Conservation (phyloP, 805 yeast species). For the Nadsonia fulvescens region DNA sequence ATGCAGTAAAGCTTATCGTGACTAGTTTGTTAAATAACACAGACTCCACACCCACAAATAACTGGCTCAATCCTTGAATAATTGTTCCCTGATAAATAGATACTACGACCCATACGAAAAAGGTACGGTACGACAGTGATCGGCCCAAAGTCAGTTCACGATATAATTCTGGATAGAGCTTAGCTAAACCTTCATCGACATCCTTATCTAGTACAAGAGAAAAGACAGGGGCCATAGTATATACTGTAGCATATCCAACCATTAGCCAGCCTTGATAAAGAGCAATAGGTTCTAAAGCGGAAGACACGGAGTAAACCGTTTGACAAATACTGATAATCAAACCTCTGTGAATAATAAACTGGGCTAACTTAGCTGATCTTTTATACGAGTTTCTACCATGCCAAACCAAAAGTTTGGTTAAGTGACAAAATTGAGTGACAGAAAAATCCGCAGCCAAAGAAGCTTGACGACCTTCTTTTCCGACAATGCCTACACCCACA, state of each 20-base stretch:
- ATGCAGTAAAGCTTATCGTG: slow-evolving; percentile 63
- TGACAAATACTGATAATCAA: slow-evolving; percentile 85
- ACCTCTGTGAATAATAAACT: slow-evolving; percentile 93
- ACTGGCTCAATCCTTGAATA: slow-evolving; percentile 69
- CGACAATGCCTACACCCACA: slow-evolving; percentile 97
- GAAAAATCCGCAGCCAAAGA: slow-evolving; percentile 95
- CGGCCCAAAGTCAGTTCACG: slow-evolving; percentile 80
- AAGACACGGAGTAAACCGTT: slow-evolving; percentile 75
- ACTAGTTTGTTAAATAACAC: slow-evolving; percentile 56
- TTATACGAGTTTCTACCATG: slow-evolving; percentile 97
- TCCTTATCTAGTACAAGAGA: slow-evolving; percentile 82
- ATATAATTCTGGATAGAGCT: slow-evolving; percentile 84
- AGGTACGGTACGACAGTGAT: slow-evolving; percentile 70
- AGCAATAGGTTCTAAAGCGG: slow-evolving; percentile 84
- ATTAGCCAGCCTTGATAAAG: slow-evolving; percentile 89
- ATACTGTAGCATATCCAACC: slow-evolving; percentile 96
- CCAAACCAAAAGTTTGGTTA: slow-evolving; percentile 80
- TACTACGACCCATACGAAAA: slow-evolving; percentile 77
- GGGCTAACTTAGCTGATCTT: slow-evolving; percentile 85
- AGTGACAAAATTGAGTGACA: slow-evolving; percentile 74
- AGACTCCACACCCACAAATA: slow-evolving; percentile 42
- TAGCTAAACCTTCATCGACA: slow-evolving; percentile 75
- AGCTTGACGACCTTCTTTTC: slow-evolving; percentile 96
- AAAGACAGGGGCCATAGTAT: slow-evolving; percentile 97
- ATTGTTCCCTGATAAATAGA: slow-evolving; percentile 83